Evolutionary conservation across 768 basidiomycete species (phyloP), one percentile per base, ranked within the genome.

Genomic region (Hygrophorus russula): DNA sequence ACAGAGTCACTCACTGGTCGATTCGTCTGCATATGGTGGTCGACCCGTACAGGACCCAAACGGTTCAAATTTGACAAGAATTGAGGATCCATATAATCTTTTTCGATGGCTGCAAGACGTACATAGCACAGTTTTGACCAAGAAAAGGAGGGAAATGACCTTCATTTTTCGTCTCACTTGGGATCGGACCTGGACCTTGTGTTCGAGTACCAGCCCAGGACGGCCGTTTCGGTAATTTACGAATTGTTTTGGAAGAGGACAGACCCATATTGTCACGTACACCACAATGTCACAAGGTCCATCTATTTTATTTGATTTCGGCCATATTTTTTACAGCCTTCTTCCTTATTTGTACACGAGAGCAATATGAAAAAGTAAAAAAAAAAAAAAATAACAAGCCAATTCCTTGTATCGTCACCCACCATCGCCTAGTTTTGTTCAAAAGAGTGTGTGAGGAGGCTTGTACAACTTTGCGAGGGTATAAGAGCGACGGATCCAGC

Each of bases 71-170:
- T 86, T 29, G 73, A 66, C 51, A 83, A 57, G 40, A 89, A 73
- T 19, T 86, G 73, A 1, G 82, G 82, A 53, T 91, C 85, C 43
- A 64, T 67, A n/a, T 75, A 69, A 51, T 90, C 84, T 42, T 55
- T 61, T 43, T 75, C 67, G 51, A 85, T 77, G 6, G 64, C 83
- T 85, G 50, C 35, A 34, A 11, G 42, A 36, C 46, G 39, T 31
- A 36, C 35, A 47, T 10, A 28, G 33, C 11, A 14, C 13, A 7
- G 15, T 32, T 15, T 3, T 32, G 9, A 41, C 5, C 33, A 36
- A 50, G 28, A 41, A 19, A 18, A n/a, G 34, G 28, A 29, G 8
- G 27, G 20, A 9, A 36, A 50, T 30, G 39, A 72, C 80, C 71
- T 61, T 72, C 63, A 40, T 63, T 67, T 53, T 66, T 76, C 3